Base-by-base conservation (phyloP, 768 basidiomycete species). In the Auricularia sp. region DNA sequence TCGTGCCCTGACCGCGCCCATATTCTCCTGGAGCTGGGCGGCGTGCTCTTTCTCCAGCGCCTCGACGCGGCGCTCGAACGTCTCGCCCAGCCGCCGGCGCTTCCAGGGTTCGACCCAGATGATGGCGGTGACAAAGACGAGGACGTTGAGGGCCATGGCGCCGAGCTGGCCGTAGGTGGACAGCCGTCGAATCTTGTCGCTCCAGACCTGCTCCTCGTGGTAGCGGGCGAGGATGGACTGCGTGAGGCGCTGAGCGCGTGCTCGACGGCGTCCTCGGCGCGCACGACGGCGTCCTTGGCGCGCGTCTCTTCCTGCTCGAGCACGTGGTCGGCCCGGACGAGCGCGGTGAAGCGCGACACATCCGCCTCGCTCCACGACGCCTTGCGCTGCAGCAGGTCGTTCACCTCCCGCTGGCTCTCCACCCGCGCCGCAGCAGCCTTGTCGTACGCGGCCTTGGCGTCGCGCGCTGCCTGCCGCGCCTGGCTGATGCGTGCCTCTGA, bases 131-230 rank as follows among this genome's bases (percentile, higher is more conserved):
- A 98, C 75, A 74, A 99, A 99, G 61, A 99, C 89, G 63, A 90
- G 67, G 77, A 98, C 75, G 76, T 99, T 99, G 67, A 96, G 83
- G 13, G 85, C 88, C 29, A 98, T 81, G 63, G 86, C 95, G 4
- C 86, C 87, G 65, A 98, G 78, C 47, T 88, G 89, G 3, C 94
- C 95, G 73, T 98, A 98, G 3, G 97, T 98, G 67, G 92, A 94
- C 34, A 90, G 89, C 69, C 91, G 93, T 42, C 97, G 86, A 66
- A 99, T 97, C 77, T 99, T 99, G 80, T 99, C 96, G 63, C 92
- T 94, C 97, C 97, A 99, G 2, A 98, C 86, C 74, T 99, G 97
- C 73, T 99, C 97, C 76, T 98, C 96, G 77, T 98, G 96, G 75
- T 98, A 98, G 45, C 96, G 70, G 61, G 85, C 86, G 65, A 99